Base-by-base conservation (phyloP, 1,139 yeast species). In the Hyphopichia fennica region DNA sequence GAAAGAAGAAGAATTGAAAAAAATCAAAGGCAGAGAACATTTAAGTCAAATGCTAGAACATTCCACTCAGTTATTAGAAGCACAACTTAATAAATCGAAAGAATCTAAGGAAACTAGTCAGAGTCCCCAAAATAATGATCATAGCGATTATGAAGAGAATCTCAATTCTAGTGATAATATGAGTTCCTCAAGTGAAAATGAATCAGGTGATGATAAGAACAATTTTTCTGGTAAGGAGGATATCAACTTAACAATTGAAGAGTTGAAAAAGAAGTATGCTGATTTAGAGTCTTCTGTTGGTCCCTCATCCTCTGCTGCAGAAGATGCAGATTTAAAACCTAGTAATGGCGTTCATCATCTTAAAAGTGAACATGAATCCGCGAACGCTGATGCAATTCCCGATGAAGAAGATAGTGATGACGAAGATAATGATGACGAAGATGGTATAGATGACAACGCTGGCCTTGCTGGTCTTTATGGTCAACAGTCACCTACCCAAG, bases 41-140 rank as follows among this genome's bases (percentile, higher is more conserved):
- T 73, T 93, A 47, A 84, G 90, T 48, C 86, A 88, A 58, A 91
- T 93, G 77, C 69, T 93, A 47, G 96, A 91, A 53, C 95, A 91
- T 54, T 89, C 96, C 23, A 89, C 96, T 0, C 93, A 87, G 57
- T 75, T 93, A 38, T 71, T 93, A 31, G 97, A 90, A 50, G 95
- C 96, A 0, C 96, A 93, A 50, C 65, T 87, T 41, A 76, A 78
- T 34, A 63, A 67, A 31, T 59, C 68, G 3, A 50, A 58, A 17
- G 63, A 56, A 40, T 54, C 50, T 3, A 27, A 17, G 8, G 18
- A 14, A 8, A 7, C 5, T 8, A 36, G 51, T 2, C 42, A 45
- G 6, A 46, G 39, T 18, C 30, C 30, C 6, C 27, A 19, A 8
- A 20, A 14, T 11, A 46, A 45, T 14, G 46, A 43, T 13, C 54